phyloP scores from a whole-genome alignment of 148 eudicot species.

The Vaccinium vitisidaea region DNA sequence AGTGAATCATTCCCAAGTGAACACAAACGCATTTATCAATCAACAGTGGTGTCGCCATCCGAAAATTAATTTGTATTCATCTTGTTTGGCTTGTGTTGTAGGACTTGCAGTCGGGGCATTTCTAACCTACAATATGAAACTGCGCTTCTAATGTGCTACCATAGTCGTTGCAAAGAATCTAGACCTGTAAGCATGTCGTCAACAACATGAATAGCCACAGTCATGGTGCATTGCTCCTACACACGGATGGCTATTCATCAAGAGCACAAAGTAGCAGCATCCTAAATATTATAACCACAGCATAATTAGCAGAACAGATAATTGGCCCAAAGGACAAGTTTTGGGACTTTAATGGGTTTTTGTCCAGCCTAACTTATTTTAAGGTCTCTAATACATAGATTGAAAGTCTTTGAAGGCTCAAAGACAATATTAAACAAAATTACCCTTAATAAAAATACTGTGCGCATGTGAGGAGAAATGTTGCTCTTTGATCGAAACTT shows the following conservation, averaged over 20 bases:
- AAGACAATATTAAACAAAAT: too few species aligned
- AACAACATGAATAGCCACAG: slow-evolving; percentile 25
- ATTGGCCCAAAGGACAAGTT: too few species aligned
- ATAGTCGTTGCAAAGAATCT: slow-evolving; percentile 84
- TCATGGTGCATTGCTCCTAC: slow-evolving; percentile 96
- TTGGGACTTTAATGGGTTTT: too few species aligned
- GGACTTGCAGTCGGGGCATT: slow-evolving; percentile 73
- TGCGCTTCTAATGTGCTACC: slow-evolving; percentile 63
- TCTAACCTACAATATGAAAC: slow-evolving; percentile 73
- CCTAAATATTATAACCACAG: slow-evolving; percentile 26
- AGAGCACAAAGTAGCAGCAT: slow-evolving; percentile 69
- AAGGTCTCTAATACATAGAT: too few species aligned
- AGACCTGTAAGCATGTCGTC: slow-evolving; percentile 44
- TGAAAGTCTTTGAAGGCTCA: too few species aligned
- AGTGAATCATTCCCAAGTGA: not conserved
- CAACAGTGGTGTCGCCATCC: not conserved
- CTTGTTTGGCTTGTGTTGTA: slow-evolving; percentile 85
- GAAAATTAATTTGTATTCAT: slow-evolving; percentile 8
- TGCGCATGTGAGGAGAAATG: too few species aligned
- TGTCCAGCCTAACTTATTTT: too few species aligned
- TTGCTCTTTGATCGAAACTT: too few species aligned
- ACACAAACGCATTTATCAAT: not conserved
- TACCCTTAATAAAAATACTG: too few species aligned
- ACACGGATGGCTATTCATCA: slow-evolving; percentile 72
- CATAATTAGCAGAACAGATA: too few species aligned